Base-by-base conservation (phyloP, 805 yeast species). In the Vanderwaltozyma polyspora region DNA sequence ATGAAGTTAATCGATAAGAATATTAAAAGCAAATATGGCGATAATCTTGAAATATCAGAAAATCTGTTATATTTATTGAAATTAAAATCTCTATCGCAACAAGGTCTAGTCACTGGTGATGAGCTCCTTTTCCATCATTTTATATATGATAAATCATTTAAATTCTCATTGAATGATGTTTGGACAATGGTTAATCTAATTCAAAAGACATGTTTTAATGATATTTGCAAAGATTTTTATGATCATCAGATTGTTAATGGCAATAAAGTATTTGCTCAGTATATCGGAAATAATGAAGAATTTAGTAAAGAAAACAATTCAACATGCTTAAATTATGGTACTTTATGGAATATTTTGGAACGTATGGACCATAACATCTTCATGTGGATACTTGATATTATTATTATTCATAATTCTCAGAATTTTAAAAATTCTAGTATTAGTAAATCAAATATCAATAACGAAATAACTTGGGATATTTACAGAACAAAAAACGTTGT, bases 81-180 rank as follows among this genome's bases (percentile, higher is more conserved):
- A 40, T 31, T 62, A 26, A 59, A 59, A 42, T 49, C 62, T 18
- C 55, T 64, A 11, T 61, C 67, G 1, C 37, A 46, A 19, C 48
- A 49, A 21, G 67, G 67, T 1, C 34, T 62, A 24, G 41, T 55
- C 12, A 47, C 50, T 3, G 62, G 61, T 25, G 68, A 63, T 40
- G 60, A 52, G 34, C 33, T 55, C 18, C 26, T 62, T 11, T 53
- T 62, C 40, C 55, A 49, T 35, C 59, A 56, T 42, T 45, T 56
- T 32, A 35, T 57, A 14, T 28, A 38, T 13, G 47, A 50, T 31
- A 42, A 40, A 4, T 45, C 52, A 9, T 42, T 44, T 30, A 29
- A 37, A 19, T 15, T 15, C 10, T 31, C 41, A 6, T 29, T 48
- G 25, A 35, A 42, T 5, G 46, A 52, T 15, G 46, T 55, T 10